phyloP scores from a whole-genome alignment of 2,329 filamentous ascomycete genomes.

The Penicillium sclerotiorum region DNA sequence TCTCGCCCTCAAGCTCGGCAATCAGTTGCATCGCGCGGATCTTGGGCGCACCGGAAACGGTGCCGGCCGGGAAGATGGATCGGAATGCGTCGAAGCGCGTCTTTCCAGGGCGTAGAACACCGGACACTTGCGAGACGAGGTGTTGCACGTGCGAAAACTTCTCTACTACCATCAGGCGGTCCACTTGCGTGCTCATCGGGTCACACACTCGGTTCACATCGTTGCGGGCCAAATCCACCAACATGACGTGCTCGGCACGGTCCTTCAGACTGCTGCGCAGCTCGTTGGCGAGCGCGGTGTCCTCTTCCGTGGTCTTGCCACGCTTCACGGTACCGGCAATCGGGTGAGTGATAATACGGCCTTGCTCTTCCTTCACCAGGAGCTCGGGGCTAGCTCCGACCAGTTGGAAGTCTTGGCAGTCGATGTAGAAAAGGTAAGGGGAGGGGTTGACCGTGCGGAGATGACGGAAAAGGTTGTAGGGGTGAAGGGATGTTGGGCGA shows the following conservation, averaged over 20 bases:
- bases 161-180: constrained; percentile 91
- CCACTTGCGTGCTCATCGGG: constrained; percentile 83
- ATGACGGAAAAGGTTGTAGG: constrained; percentile 97
- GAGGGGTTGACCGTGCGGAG: constrained; percentile 96
- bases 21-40: constrained; percentile 97
- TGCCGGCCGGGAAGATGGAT: constrained; percentile 95
- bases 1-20: constrained; percentile 89
- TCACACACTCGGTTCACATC: constrained; percentile 96
- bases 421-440: constrained; percentile 94
- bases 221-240: constrained; percentile 93
- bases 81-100: constrained; percentile 94
- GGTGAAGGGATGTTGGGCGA: constrained; percentile 84
- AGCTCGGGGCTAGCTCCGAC: constrained; percentile 94
- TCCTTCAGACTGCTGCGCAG: constrained; percentile 84
- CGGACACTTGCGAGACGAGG: constrained; percentile 92
- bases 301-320: constrained; percentile 77
- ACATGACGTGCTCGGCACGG: constrained; percentile 93
- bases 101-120: constrained; percentile 78
- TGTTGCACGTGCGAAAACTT: constrained; percentile 98
- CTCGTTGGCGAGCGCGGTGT: constrained; percentile 75
- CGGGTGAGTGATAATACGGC: constrained; percentile 90
- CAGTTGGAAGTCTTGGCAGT: constrained; percentile 90
- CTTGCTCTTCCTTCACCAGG: constrained; percentile 84
- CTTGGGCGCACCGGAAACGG: constrained; percentile 93
- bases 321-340: constrained; percentile 95